Conservation (phyloP, 495 filamentous ascomycete genomes). For the Cercophora newfieldiana region DNA sequence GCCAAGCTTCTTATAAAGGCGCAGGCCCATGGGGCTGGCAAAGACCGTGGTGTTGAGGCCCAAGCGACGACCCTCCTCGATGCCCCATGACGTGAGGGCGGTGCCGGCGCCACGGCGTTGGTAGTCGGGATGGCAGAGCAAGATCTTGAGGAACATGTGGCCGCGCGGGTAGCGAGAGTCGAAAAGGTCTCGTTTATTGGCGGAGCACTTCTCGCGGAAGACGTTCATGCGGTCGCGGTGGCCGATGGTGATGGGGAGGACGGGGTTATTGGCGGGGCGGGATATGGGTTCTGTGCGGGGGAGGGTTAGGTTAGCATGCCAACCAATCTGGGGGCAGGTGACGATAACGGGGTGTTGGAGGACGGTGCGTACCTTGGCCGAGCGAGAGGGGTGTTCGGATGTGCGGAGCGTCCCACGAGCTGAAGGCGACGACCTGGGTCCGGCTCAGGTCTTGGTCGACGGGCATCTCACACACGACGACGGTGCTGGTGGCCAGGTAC, state of each 20-base stretch:
- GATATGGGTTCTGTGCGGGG: constrained; percentile 11
- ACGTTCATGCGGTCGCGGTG: constrained; percentile 26
- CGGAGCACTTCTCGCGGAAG: constrained; percentile 23
- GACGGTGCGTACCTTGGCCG: neutral
- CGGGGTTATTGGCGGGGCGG: constrained; percentile 3
- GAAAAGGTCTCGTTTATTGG: constrained; percentile 23
- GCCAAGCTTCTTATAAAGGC: constrained; percentile 30
- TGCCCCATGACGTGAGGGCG: constrained; percentile 53
- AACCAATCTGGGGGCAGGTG: neutral
- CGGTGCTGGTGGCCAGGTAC: constrained; percentile 29
- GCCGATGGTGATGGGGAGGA: constrained; percentile 24
- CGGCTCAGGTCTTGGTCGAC: neutral
- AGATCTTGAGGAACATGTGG: constrained; percentile 46
- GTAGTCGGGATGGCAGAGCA: constrained; percentile 52
- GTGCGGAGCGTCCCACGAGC: constrained; percentile 28
- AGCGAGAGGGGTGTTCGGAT: neutral
- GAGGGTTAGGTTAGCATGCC: neutral
- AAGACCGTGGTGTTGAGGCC: constrained; percentile 31
- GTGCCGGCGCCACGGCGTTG: constrained; percentile 51
- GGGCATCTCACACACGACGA: constrained; percentile 36
- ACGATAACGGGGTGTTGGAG: neutral
- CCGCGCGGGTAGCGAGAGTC: constrained; percentile 22
- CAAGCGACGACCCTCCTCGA: constrained; percentile 25
- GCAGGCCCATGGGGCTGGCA: constrained; percentile 31
- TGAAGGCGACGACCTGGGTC: constrained; percentile 29